Evolutionary conservation across 2,329 filamentous ascomycete species (phyloP).

Genomic region (Periconia digitata): DNA sequence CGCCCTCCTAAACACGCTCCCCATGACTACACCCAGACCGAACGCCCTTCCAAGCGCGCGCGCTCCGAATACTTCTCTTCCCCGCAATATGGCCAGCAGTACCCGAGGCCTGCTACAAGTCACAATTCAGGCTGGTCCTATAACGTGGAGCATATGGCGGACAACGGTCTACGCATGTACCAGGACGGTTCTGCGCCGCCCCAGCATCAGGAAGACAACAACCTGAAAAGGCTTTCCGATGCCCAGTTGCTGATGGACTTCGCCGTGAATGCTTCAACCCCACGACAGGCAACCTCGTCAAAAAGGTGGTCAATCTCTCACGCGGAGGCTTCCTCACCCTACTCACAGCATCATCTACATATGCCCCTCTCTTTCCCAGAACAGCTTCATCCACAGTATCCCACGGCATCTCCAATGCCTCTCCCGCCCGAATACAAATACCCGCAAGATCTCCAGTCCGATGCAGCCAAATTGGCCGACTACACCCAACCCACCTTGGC

Average conservation of each 20-base stretch:
- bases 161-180: conserved; percentile 37
- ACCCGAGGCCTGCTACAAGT: conserved; percentile 51
- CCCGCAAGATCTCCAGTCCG: conserved; percentile 12
- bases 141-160: conserved; percentile 43
- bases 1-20: conserved; percentile 25
- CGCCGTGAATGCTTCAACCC: conserved; percentile 32
- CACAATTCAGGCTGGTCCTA: conserved; percentile 45
- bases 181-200: conserved; percentile 16
- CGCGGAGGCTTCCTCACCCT: conserved; percentile 12
- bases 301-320: conserved; percentile 34
- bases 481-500: conserved; percentile 16
- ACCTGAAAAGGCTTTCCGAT: conserved; percentile 43
- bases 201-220: conserved; percentile 33
- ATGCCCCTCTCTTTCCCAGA: conserved; percentile 14
- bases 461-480: conserved; percentile 8
- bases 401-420: conserved; percentile 13
- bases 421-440: conserved; percentile 18
- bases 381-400: conserved; percentile 7
- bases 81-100: conserved; percentile 37
- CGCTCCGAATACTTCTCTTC: conserved; percentile 59
- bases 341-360: conserved; percentile 10
- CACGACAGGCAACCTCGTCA: conserved; percentile 27
- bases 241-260: conserved; percentile 51
- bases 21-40: conserved; percentile 24
- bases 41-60: conserved; percentile 61